Base-by-base conservation (phyloP, 306 rosid genomes). In the Cercis canadensis region DNA sequence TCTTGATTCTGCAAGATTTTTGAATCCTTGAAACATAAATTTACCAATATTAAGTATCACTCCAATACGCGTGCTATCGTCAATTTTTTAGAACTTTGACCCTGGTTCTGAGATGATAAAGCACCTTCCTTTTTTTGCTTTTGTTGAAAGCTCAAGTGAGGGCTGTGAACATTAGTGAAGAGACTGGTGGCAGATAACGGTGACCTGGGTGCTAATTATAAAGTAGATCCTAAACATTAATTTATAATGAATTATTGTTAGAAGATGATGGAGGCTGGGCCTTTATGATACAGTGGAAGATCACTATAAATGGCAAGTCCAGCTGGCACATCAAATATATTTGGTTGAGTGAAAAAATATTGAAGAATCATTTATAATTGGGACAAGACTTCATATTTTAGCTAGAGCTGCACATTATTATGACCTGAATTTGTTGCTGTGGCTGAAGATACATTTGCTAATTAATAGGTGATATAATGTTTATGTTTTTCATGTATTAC, bases 311-410 rank as follows among this genome's bases (percentile, higher is more conserved):
- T 5, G 10, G 43, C 13, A 8, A 3, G 11, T 43, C 10, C 13
- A 43, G 49, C 13, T 43, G 49, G n/a, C 9, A 10, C 5, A 4
- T 43, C n/a, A 8, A 43, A 12, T 9, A 11, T 4, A 43, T 43
- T 43, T 43, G 13, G 49, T 43, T 43, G 49, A 39, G 14, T 16
- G 17, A 17, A 37, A 31, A 15, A 6, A 4, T 29, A 12, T 18
- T 18, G 31, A 44, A 18, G 43, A 17, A 39, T 57, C 17, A 46
- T 56, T 13, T 32, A 0, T 21, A 17, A 52, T 63, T 56, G 41
- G 40, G 55, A 70, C 46, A 56, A 62, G 14, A 24, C 47, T 55
- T 77, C 65, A 50, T 50, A 72, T 19, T 39, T 50, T 57, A 47
- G 51, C 45, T 18, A 5, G 5, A 65, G 60, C 33, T 66, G 68